A percentile compares a stretch with the other conserved stretches of the same genome.
These are phyloP conservation scores for Fusarium mundagurra DNA, from an alignment of 2,329 filamentous ascomycete genomes.

Conservation along the genomic window DNA sequence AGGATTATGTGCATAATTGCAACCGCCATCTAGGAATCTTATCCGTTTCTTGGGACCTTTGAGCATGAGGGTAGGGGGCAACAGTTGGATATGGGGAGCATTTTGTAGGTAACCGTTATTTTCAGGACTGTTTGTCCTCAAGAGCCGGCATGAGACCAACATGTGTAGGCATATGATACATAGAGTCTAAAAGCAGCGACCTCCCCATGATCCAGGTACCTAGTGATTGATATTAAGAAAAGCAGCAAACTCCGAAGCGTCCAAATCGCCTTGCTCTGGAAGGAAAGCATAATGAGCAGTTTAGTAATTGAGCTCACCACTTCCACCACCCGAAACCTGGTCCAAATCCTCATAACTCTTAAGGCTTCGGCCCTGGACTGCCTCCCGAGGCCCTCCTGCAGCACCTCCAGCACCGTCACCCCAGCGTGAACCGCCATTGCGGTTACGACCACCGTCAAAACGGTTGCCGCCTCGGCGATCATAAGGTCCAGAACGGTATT, in stretches of 20 bases:
- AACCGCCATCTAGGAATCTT: not conserved
- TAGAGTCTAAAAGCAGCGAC: conserved; percentile 12
- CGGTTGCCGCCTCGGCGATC: conserved; percentile 72
- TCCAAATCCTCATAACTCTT: conserved; percentile 99
- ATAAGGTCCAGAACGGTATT: conserved; percentile 76
- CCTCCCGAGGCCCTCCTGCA: conserved; percentile 86
- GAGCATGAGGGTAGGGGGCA: not conserved
- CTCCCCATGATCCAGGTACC: conserved; percentile 13
- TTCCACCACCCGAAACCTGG: conserved; percentile 77
- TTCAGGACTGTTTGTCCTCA: not conserved
- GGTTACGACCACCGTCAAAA: conserved; percentile 60
- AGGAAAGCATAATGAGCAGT: not conserved
- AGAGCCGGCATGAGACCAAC: conserved; percentile 4
- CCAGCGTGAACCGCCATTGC: conserved; percentile 68
- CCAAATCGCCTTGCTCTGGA: not conserved
- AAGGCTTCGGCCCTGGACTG: conserved; percentile 89
- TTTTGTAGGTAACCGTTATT: conserved; percentile 4
- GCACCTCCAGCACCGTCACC: conserved; percentile 80
- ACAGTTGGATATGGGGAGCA: not conserved
- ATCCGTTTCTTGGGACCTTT: not conserved
- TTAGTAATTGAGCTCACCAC: conserved; percentile 91
- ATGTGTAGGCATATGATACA: conserved; percentile 38
- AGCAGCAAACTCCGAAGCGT: conserved; percentile 29
- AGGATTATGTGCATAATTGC: not conserved
- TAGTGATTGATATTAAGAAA: conserved; percentile 24